Evolutionary conservation across 1,284 basidiomycete species (phyloP).

Genomic region (Salmacisia buchloeana): DNA sequence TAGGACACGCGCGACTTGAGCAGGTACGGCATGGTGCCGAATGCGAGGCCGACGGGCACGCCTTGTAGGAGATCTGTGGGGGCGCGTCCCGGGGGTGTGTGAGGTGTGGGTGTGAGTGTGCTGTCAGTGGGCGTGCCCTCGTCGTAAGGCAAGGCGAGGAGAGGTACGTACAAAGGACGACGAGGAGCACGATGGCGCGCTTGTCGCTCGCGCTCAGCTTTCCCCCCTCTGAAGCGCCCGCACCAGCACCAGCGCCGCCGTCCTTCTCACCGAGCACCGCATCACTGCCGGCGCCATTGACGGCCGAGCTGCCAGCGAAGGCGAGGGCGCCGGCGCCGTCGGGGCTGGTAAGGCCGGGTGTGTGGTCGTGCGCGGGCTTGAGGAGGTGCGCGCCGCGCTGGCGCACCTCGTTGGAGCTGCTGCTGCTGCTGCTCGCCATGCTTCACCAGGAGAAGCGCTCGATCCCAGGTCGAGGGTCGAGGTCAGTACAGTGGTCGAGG

Average conservation of each 20-base stretch:
- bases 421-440: too few species aligned
- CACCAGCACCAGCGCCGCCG: neutral
- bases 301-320: neutral
- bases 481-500: neutral
- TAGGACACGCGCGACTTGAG: slow-evolving; percentile 90
- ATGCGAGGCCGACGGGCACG: slow-evolving; percentile 71
- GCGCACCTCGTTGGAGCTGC: neutral
- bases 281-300: neutral
- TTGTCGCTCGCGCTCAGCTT: slow-evolving; percentile 60
- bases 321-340: neutral
- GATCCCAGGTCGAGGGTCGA: too few species aligned
- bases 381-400: neutral
- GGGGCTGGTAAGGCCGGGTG: neutral
- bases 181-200: slow-evolving; percentile 75
- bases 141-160: slow-evolving; percentile 1
- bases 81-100: neutral
- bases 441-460: too few species aligned
- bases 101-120: neutral
- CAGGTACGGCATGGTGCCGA: slow-evolving; percentile 91
- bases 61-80: slow-evolving; percentile 81
- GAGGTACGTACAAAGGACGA: slow-evolving; percentile 73
- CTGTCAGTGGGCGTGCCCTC: neutral
- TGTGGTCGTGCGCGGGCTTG: neutral
- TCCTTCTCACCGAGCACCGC: neutral
- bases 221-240: neutral